These are phyloP conservation scores for Stagonosporopsis chrysanthemi DNA, from an alignment of 2,329 filamentous ascomycete genomes.

Conservation along the genomic window DNA sequence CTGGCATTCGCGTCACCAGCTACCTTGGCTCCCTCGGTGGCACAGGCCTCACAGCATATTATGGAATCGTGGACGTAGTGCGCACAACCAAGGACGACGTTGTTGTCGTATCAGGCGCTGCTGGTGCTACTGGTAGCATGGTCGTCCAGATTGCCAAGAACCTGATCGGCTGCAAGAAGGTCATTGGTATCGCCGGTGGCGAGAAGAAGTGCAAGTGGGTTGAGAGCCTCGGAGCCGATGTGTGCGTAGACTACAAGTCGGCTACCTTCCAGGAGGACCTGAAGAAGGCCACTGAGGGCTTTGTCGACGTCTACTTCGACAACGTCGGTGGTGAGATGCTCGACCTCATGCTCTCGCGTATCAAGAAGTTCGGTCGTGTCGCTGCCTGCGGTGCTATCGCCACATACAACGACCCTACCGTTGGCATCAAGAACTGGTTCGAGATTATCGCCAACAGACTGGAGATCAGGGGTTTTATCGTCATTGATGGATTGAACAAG, in stretches of 20 bases:
- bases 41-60: slow-evolving; percentile 75
- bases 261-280: slow-evolving; percentile 57
- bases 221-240: slow-evolving; percentile 60
- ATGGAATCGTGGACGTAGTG: slow-evolving; percentile 73
- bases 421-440: slow-evolving; percentile 54
- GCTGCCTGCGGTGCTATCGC: slow-evolving; percentile 55
- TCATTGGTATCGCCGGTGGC: slow-evolving; percentile 62
- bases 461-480: slow-evolving; percentile 55
- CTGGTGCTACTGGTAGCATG: slow-evolving; percentile 78
- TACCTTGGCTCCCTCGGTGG: slow-evolving; percentile 57
- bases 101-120: slow-evolving; percentile 79
- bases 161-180: slow-evolving; percentile 55
- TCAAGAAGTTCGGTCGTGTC: slow-evolving; percentile 53
- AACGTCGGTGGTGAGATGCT: slow-evolving; percentile 60
- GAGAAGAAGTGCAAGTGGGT: slow-evolving; percentile 63
- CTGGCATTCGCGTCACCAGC: slow-evolving; percentile 53
- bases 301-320: slow-evolving; percentile 61
- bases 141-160: slow-evolving; percentile 66
- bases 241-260: slow-evolving; percentile 64
- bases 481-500: slow-evolving; percentile 50
- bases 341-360: slow-evolving; percentile 55
- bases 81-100: slow-evolving; percentile 71
- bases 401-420: slow-evolving; percentile 51
- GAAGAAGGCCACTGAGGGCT: slow-evolving; percentile 56
- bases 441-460: slow-evolving; percentile 54